phyloP scores from a whole-genome alignment of 768 basidiomycete species.

The Imleria badia region DNA sequence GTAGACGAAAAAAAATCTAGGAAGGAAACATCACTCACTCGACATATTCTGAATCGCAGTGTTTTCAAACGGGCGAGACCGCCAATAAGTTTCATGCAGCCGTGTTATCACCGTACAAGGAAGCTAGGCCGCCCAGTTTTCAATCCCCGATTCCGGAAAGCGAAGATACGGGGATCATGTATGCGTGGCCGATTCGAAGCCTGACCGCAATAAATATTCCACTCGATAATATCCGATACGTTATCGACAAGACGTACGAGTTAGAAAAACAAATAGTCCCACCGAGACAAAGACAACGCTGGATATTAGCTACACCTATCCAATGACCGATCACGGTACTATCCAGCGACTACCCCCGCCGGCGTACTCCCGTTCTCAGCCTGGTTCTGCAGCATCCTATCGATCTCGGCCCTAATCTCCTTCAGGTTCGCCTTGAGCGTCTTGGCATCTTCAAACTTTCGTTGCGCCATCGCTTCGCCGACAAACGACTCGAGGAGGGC shows the following conservation, averaged over 20 bases:
- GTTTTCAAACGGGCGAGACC: no score
- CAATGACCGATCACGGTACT: background rate
- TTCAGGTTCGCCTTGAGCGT: constrained; percentile 74
- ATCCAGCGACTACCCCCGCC: background rate
- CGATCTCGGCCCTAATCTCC: constrained; percentile 86
- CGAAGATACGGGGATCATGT: no score
- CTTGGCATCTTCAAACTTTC: constrained; percentile 96
- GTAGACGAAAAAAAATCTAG: no score
- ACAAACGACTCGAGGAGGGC: constrained; percentile 87
- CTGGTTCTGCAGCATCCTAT: constrained; percentile 51
- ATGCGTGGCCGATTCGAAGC: no score
- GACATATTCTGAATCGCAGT: no score
- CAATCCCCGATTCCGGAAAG: no score
- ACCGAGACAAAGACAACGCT: background rate
- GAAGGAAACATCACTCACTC: no score
- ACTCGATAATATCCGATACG: constrained; percentile 6
- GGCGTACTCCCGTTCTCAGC: constrained; percentile 8
- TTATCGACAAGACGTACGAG: background rate
- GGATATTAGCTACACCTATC: background rate
- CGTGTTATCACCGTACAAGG: no score
- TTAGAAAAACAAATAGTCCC: background rate
- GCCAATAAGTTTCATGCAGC: no score
- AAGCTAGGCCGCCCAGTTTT: no score
- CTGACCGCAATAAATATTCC: background rate
- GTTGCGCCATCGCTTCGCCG: constrained; percentile 81